Base-by-base conservation (phyloP, 495 filamentous ascomycete genomes). In the Annulohypoxylon nitens region DNA sequence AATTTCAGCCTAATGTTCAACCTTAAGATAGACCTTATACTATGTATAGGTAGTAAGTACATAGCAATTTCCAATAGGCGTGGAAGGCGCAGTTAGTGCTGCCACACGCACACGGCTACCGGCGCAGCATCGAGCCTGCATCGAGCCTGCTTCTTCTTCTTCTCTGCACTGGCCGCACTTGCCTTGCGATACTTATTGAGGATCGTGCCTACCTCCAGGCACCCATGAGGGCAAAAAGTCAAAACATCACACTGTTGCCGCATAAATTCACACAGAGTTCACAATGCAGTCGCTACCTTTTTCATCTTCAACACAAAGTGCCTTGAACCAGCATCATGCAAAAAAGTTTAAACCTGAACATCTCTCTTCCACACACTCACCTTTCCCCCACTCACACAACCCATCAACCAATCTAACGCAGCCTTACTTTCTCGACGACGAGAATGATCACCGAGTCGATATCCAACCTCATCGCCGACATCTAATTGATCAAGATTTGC, bases 241-340 rank as follows among this genome's bases (percentile, higher is more conserved):
- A 33, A 16, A 30, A 33, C 12, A 34, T 33, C 53, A 57, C 26
- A 8, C 10, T 5, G 26, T 12, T 18, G 12, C 8, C 9, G 25
- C 10, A 51, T 51, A 51, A 51, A 51, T 26, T 26, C 23, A 51
- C 48, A 51, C 12, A 26, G 20, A 51, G 25, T 26, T 26, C 23
- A 51, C 48, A 51, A 51, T 51, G 48, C 18, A 30, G 5, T 6
- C 30, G n/a, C 62, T 36, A 36, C 62, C 50, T 8, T 39, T 65
- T 4, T 65, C 61, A 18, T 64, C 36, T 18, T 36, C 50, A 18
- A 41, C 36, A 14, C 33, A 53, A 1, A 53, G 23, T 25, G 25
- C n/a, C 4, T 57, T 53, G 2, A 57, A 57, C 23, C 50, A 39
- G 16, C 63, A 57, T 57, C n/a, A 25, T 11, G n/a, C 30, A 10